Evolutionary conservation across 768 basidiomycete genomes (phyloP), one percentile per base, ranked within the genome.

Genomic region (Antrodiella citrinella): DNA sequence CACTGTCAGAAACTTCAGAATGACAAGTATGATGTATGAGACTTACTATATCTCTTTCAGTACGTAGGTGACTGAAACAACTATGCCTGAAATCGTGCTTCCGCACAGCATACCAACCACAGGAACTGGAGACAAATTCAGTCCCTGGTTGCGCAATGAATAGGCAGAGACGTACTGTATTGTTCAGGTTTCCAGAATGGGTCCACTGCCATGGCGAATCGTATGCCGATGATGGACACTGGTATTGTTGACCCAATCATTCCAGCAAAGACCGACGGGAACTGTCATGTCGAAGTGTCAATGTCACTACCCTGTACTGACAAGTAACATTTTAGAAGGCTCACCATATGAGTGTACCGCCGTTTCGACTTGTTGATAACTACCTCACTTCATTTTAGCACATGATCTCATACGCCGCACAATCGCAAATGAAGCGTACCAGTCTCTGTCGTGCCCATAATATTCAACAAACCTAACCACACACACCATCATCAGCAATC

Each of bases 61-160:
- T n/a, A 91, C 75, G 49, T 76, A 82, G 48, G 76, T 78, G 2
- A 84, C 70, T 2, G 82, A 74, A 0, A 93, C 78, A 2, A 88
- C 82, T 4, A 92, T 77, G 0, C 82, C 80, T 0, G 84, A 82
- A 47, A 93, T 84, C 1, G 87, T 82, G 49, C 77, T 80, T 1
- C 90, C 90, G 38, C 88, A 84, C 2, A 92, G 71, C 91, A 92
- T 93, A 4, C 91, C 89, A 5, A 90, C 74, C 47, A 91, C 78
- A 4, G 86, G 89, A 47, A 91, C 88, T 90, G 30, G 7, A 35
- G 7, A 15, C 30, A 15, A 35, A 35, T 7, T 35, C 7, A 35
- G 30, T 7, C 15, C 30, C n/a, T n/a, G n/a, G n/a, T n/a, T n/a
- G n/a, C n/a, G n/a, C n/a, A 19, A 53, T 26, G 42, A n/a, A 35